Base-by-base conservation (phyloP, 1,284 basidiomycete genomes). In the Sanguinoderma infundibulare region DNA sequence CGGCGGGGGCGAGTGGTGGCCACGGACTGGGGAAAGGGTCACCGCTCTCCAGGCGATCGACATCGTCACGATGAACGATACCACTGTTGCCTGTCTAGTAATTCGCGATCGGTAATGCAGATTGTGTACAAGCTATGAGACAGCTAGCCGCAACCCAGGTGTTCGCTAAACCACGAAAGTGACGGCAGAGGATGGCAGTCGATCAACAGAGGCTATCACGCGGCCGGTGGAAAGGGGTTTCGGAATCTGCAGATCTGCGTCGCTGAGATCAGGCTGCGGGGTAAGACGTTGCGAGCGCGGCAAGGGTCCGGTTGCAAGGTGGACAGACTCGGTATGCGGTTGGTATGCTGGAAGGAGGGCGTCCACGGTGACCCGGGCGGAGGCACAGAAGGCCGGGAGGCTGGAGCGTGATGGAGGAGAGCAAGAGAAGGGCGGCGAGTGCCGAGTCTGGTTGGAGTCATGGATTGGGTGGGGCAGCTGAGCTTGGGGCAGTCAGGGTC, bases 141-240 rank as follows among this genome's bases (percentile, higher is more conserved):
- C 42, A 46, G n/a, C n/a, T n/a, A 26, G 24, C 42, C 28, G 42
- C 24, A 15, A 8, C 12, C 5, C 5, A 15, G 10, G 15, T 39
- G 20, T 42, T 12, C 24, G 42, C 24, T 26, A 46, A 46, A 26
- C 24, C 42, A 24, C 10, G 10, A 44, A n/a, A 9, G 15, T n/a
- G 28, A 5, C 20, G 15, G 20, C 39, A 40, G 20, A 40, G 39
- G 53, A 59, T 55, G 51, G 60, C 54, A 55, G 60, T 53, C 60
- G 63, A 65, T 65, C 60, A 62, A 15, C 24, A 7, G 1, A 34
- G 12, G 22, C 14, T 52, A 53, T 65, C 63, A 64, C 63, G 63
- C 50, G 63, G 58, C 22, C 22, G 10, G 26, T 42, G 52, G 36
- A 64, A 55, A 58, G 59, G 59, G 58, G 62, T 35, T 50, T 38